phyloP scores from a whole-genome alignment of 352 stramenopile species.

The Globisporangium paddicum region DNA sequence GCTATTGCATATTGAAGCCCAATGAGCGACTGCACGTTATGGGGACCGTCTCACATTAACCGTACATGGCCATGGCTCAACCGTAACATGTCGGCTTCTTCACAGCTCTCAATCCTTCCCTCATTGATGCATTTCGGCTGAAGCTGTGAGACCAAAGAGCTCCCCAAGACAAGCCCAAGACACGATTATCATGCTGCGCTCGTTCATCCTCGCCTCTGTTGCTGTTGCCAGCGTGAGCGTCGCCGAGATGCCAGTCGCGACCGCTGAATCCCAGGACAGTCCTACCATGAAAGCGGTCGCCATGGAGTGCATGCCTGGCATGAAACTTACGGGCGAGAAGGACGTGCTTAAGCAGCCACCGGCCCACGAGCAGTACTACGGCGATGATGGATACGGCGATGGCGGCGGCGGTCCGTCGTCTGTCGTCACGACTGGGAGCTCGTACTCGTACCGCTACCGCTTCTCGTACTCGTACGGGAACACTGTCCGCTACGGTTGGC shows the following conservation, averaged over 20 bases:
- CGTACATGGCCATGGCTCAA: background rate
- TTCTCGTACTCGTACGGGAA: constrained; percentile 9
- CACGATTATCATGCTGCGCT: background rate
- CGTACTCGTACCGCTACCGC: background rate
- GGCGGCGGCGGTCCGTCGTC: background rate
- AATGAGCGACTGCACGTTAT: no score
- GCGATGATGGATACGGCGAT: background rate
- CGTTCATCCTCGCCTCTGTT: background rate
- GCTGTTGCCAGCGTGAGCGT: background rate
- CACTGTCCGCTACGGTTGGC: constrained; percentile 9
- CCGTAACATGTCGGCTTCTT: background rate
- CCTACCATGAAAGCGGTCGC: background rate
- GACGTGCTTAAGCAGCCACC: background rate
- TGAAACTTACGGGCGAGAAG: constrained; percentile 1
- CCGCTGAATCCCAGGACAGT: background rate
- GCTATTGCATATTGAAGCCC: no score
- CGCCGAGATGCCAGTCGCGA: background rate
- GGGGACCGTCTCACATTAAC: background rate
- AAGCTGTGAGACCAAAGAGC: background rate
- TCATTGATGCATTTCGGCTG: background rate
- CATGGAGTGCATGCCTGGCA: background rate
- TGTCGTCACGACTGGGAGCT: background rate
- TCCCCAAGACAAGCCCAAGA: background rate
- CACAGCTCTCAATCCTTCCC: no score
- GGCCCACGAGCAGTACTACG: background rate